Base-by-base conservation (phyloP, 2,329 filamentous ascomycete species). In the Paraphaeosphaeria minitans region DNA sequence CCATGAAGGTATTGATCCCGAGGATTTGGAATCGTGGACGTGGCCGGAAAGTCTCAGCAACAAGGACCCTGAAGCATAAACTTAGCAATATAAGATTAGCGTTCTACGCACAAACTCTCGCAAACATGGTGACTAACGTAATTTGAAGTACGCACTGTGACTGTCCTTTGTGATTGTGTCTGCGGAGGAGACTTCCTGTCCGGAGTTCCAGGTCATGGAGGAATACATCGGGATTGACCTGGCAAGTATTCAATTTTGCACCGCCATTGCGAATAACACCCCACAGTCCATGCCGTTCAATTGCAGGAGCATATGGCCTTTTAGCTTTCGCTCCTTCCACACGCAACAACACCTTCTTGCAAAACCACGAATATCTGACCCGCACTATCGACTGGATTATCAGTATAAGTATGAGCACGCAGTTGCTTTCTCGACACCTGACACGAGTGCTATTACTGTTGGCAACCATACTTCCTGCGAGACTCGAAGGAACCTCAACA, bases 1-100 rank as follows among this genome's bases (percentile, higher is more conserved):
- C 60, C 73, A 86, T 67, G 88, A 91, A 79, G 90, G 90, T 21
- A 78, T 91, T 66, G 90, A 93, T 76, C 88, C 89, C 1, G 79
- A 85, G 35, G 83, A 85, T 70, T 81, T 89, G 67, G 85, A 82
- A 53, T 81, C 87, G 56, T 92, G 89, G 89, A 81, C 76, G 9
- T 92, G 89, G 89, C 83, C 86, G 12, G 82, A 73, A 42, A 78
- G 55, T 56, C 29, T 45, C 13, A 46, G 27, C 21, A n/a, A 22
- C 19, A 27, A n/a, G 24, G 39, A 24, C 5, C 35, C 39, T 14
- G 22, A 16, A 16, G 37, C 19, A 13, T 35, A 35, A 19, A 29
- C 45, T 2, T 21, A 22, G 12, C n/a, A 45, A 16, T 22, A 13
- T 4, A 24, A 6, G 10, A 29, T 22, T 8, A 10, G 19, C 19